Base-by-base conservation (phyloP, 305 asterid genomes). In the Rubia balearica region DNA sequence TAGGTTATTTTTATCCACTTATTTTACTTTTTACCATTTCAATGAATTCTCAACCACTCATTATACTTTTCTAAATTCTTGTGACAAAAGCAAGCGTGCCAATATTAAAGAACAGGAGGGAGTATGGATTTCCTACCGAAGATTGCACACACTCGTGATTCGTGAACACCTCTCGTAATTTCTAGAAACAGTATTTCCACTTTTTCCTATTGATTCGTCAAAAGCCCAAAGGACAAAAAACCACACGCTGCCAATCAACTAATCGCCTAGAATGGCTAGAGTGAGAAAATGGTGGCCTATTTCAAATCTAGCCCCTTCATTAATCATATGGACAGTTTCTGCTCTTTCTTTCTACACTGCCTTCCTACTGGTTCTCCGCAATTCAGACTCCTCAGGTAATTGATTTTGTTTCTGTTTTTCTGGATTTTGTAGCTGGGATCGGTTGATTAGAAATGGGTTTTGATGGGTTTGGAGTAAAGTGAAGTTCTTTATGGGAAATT, bases 281-380 rank as follows among this genome's bases (percentile, higher is more conserved):
- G 69, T 71, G 69, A 83, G 79, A 75, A 81, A 76, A 56, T 73
- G 74, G 76, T 68, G 85, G 82, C 75, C 76, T 67, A 72, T 74
- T 27, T 69, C 87, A 8, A 77, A 73, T 69, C 81, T 83, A 76
- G 81, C 83, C 38, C 67, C 75, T 9, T 24, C 69, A 12, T 64
- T 84, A 4, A 71, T 80, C 48, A 82, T 92, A 72, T 92, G 95
- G 96, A 78, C 77, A 27, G 74, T 85, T 68, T 85, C 83, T 63
- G 81, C 81, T 24, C 38, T 86, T 59, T 65, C 70, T 43, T 92
- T 84, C 76, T 92, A 81, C 87, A 57, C 49, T 73, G 73, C 85
- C 1, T 80, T 89, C 66, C 88, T 76, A 53, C 81, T 89, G 86
- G 87, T 82, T 70, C 79, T 71, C 45, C 87, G 73, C 36, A 84